Evolutionary conservation across 257 asterid genomes (phyloP).

Genomic region (Rehmannia glutinosa): DNA sequence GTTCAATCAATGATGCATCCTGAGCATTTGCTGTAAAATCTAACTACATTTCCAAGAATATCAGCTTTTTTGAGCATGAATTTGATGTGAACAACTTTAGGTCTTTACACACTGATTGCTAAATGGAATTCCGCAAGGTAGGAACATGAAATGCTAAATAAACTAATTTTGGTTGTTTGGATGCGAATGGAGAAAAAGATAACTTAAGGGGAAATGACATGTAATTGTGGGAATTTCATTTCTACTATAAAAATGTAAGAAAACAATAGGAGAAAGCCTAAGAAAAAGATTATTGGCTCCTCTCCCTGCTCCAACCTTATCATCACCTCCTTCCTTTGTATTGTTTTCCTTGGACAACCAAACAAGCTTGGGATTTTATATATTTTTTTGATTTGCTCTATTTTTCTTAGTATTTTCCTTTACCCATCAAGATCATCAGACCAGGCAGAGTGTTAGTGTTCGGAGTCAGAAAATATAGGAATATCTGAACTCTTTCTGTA

Average conservation of each 20-base stretch:
- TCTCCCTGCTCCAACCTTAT: no score
- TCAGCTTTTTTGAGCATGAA: neutral
- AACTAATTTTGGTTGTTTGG: neutral
- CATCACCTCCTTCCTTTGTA: neutral
- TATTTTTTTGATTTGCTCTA: neutral
- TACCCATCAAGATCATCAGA: neutral
- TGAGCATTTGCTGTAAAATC: neutral
- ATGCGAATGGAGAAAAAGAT: neutral
- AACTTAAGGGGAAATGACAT: neutral
- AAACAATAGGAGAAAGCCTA: no score
- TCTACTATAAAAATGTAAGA: neutral
- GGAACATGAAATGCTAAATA: neutral
- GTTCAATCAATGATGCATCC: no score
- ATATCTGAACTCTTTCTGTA: no score
- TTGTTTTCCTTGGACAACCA: neutral
- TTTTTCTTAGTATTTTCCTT: neutral
- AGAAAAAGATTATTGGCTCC: no score
- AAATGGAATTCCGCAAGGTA: neutral
- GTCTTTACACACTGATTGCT: neutral
- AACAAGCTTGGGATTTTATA: neutral
- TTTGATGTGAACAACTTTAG: neutral
- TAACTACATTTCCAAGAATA: neutral
- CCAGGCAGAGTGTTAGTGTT: neutral
- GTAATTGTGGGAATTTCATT: neutral
- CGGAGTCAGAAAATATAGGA: neutral